phyloP scores from a whole-genome alignment of 805 yeast genomes.

The Komagataella kurtzmanii region DNA sequence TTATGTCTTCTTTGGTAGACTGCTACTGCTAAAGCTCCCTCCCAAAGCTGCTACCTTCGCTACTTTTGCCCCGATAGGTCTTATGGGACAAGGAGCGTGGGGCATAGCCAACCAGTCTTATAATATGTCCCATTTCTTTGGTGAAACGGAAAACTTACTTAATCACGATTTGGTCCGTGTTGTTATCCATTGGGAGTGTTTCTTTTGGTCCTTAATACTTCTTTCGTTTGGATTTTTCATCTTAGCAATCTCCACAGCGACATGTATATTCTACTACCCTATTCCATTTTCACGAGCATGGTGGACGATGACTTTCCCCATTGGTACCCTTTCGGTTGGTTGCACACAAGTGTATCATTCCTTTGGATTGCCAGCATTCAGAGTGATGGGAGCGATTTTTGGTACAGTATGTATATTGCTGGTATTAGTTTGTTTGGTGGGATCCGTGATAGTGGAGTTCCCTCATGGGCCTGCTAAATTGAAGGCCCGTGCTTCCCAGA shows the following conservation, averaged over 20 bases:
- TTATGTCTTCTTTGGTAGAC: constrained; percentile 44
- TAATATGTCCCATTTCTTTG: constrained; percentile 7
- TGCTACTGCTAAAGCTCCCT: constrained; percentile 48
- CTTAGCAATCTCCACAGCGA: constrained; percentile 17
- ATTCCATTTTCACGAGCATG: constrained; percentile 33
- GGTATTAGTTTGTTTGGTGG: constrained; percentile 26
- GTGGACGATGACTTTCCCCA: constrained; percentile 88
- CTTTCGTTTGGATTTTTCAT: constrained; percentile 14
- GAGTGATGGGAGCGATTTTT: constrained; percentile 49
- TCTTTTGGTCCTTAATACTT: constrained; percentile 2
- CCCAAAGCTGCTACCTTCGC: constrained; percentile 39
- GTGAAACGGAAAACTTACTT: not conserved
- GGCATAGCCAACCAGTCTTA: constrained; percentile 34
- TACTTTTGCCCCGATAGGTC: constrained; percentile 71
- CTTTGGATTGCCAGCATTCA: constrained; percentile 41
- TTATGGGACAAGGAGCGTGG: constrained; percentile 75
- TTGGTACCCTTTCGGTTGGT: constrained; percentile 69
- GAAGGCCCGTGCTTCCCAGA: not conserved
- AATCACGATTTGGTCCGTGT: constrained; percentile 2
- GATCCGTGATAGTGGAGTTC: constrained; percentile 17
- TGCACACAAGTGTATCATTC: constrained; percentile 34
- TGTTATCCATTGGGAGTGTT: constrained; percentile 1
- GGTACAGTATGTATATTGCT: constrained; percentile 35
- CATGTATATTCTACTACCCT: constrained; percentile 11
- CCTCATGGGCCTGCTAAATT: constrained; percentile 8